Evolutionary conservation across 2,329 filamentous ascomycete genomes (phyloP), one percentile per base, ranked within the genome.

Genomic region (Fusarium virguliforme): DNA sequence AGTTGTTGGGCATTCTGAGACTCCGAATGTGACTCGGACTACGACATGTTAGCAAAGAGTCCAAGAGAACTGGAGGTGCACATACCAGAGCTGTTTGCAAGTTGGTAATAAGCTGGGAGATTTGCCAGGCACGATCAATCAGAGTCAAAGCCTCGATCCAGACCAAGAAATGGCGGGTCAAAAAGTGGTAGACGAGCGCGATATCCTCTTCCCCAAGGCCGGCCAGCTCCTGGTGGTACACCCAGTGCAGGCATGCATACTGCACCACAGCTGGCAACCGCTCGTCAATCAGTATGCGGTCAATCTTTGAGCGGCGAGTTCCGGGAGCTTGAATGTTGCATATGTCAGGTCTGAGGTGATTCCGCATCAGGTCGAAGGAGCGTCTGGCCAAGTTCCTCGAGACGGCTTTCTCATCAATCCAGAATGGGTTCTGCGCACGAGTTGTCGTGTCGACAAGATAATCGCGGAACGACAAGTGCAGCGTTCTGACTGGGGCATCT

Each of bases 321-420:
- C 43, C 43, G 5, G 43, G 43, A n/a, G n/a, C 28, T 28, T 48
- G 43, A 6, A 48, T 15, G 6, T 8, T n/a, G 24, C 24, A 48
- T 24, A 48, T 48, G 13, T 48, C 24, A 48, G 43, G 43, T 8
- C 5, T 48, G 24, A 48, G 24, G 43, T 48, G 43, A n/a, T 28
- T 28, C 12, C 43, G 43, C 43, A 48, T 48, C 24, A 48, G 28
- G 26, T 9, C 24, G 24, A 48, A 48, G 8, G 4, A 48, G 15
- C 43, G 43, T 30, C 43, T 48, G 8, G 43, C 43, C 43, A 48
- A n/a, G 43, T 48, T 7, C 6, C 43, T 48, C 13, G 43, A 48
- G 43, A 48, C 24, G 10, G 43, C 24, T 15, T 48, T 48, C n/a
- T 48, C 43, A 28, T 48, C 43, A 48, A 48, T 48, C 43, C 43